Conservation (phyloP, 441 rosid species). For the Eutrema salsugineum region DNA sequence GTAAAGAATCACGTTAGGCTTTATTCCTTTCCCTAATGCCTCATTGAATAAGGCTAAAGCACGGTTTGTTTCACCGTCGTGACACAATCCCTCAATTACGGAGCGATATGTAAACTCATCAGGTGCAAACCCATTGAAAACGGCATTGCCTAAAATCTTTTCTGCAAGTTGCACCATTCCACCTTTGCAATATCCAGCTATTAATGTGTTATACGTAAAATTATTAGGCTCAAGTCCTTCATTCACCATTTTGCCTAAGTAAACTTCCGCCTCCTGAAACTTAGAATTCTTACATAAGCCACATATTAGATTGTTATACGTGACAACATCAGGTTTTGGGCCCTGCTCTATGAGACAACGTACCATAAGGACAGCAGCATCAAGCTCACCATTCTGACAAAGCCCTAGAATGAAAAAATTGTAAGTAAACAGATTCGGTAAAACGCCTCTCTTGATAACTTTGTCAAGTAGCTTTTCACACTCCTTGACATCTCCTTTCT, state of each 20-base stretch:
- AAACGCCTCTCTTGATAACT: slow-evolving; percentile 69
- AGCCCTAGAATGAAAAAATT: slow-evolving; percentile 79
- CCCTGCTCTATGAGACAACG: slow-evolving; percentile 53
- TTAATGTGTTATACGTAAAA: slow-evolving; percentile 72
- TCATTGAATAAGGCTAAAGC: slow-evolving; percentile 68
- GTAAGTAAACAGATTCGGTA: slow-evolving; percentile 77
- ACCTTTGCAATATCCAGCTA: slow-evolving; percentile 71
- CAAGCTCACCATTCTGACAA: slow-evolving; percentile 62
- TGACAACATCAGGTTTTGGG: slow-evolving; percentile 70
- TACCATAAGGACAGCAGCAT: slow-evolving; percentile 61
- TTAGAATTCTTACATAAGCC: slow-evolving; percentile 71
- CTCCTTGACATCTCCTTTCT: slow-evolving; percentile 71
- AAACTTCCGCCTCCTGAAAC: slow-evolving; percentile 71
- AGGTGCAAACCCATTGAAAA: slow-evolving; percentile 78
- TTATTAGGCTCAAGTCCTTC: slow-evolving; percentile 75
- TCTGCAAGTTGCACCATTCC: slow-evolving; percentile 72
- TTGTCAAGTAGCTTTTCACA: slow-evolving; percentile 72
- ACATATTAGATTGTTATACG: slow-evolving; percentile 76
- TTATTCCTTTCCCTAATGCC: slow-evolving; percentile 57
- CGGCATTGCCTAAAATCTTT: slow-evolving; percentile 59
- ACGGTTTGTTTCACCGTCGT: slow-evolving; percentile 59
- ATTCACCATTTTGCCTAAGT: slow-evolving; percentile 78
- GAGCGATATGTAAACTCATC: slow-evolving; percentile 80
- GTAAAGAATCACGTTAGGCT: slow-evolving; percentile 56
- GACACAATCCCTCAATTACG: slow-evolving; percentile 70